These are phyloP conservation scores for Cyclotella atomus DNA, from an alignment of 108 stramenopile genomes.

Conservation along the genomic window DNA sequence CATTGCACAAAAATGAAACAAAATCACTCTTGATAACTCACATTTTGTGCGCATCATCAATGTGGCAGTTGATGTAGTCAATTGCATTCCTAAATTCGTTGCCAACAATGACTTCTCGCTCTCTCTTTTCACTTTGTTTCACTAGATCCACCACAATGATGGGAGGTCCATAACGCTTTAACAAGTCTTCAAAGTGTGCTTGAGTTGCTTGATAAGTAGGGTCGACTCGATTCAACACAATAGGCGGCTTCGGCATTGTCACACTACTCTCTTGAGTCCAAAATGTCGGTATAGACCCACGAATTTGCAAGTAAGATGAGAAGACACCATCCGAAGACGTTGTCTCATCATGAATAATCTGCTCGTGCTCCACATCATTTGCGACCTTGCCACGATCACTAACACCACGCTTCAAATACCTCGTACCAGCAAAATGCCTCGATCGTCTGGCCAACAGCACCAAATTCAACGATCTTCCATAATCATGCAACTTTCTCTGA, in stretches of 20 bases:
- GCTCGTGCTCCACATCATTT: slow-evolving; percentile 93
- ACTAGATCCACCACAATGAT: slow-evolving; percentile 95
- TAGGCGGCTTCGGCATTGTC: slow-evolving; percentile 97
- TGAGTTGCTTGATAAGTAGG: slow-evolving; percentile 94
- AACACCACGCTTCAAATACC: slow-evolving; percentile 98
- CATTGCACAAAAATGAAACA: slow-evolving; percentile 3
- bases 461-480: slow-evolving; percentile 90
- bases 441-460: slow-evolving; percentile 93
- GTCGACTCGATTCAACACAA: slow-evolving; percentile 93
- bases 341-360: slow-evolving; percentile 95
- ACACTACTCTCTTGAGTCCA: slow-evolving; percentile 97
- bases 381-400: slow-evolving; percentile 96
- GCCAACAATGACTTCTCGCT: slow-evolving; percentile 94
- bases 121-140: slow-evolving; percentile 93
- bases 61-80: slow-evolving; percentile 91
- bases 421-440: slow-evolving; percentile 97
- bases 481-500: slow-evolving; percentile 90
- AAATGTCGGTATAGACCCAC: slow-evolving; percentile 96
- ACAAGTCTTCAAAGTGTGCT: slow-evolving; percentile 92
- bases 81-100: slow-evolving; percentile 94
- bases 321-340: slow-evolving; percentile 80
- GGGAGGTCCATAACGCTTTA: slow-evolving; percentile 92
- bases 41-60: slow-evolving; percentile 90
- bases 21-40: slow-evolving; percentile 70
- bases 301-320: slow-evolving; percentile 92